Evolutionary conservation across 345 rosid species (phyloP).

Genomic region (Eucalyptus polybractea): DNA sequence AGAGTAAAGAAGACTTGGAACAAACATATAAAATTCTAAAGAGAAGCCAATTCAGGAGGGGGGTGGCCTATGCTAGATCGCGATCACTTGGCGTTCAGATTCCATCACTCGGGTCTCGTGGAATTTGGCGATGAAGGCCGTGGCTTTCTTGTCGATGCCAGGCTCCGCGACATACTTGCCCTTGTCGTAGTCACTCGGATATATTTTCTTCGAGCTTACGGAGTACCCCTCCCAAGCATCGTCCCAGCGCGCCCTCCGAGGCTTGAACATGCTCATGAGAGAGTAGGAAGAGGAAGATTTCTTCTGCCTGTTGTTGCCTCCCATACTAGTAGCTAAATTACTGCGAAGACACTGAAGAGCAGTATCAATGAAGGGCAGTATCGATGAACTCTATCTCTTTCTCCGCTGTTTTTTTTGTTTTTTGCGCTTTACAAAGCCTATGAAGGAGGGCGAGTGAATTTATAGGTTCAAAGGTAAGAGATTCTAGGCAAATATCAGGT

Average conservation of each 20-base stretch:
- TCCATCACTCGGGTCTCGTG: slow-evolving; percentile 14
- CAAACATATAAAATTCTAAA: background rate
- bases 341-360: background rate
- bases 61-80: background rate
- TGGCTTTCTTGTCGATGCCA: slow-evolving; percentile 16
- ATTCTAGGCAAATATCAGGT: background rate
- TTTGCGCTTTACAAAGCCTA: background rate
- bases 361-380: background rate
- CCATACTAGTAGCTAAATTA: slow-evolving; percentile 1
- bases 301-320: slow-evolving; percentile 6
- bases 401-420: background rate
- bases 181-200: slow-evolving; percentile 18
- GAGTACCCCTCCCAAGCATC: background rate
- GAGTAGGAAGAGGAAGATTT: slow-evolving; percentile 8
- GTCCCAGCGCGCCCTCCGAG: background rate
- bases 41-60: slow-evolving; percentile 1
- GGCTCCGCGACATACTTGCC: slow-evolving; percentile 25
- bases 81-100: background rate
- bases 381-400: background rate
- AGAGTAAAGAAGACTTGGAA: background rate
- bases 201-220: background rate
- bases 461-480: background rate
- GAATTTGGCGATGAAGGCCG: slow-evolving; percentile 42
- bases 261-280: slow-evolving; percentile 20
- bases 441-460: background rate